Evolutionary conservation across 257 asterid genomes (phyloP), one percentile per base, ranked within the genome.

Genomic region (Ilex aquifolium): DNA sequence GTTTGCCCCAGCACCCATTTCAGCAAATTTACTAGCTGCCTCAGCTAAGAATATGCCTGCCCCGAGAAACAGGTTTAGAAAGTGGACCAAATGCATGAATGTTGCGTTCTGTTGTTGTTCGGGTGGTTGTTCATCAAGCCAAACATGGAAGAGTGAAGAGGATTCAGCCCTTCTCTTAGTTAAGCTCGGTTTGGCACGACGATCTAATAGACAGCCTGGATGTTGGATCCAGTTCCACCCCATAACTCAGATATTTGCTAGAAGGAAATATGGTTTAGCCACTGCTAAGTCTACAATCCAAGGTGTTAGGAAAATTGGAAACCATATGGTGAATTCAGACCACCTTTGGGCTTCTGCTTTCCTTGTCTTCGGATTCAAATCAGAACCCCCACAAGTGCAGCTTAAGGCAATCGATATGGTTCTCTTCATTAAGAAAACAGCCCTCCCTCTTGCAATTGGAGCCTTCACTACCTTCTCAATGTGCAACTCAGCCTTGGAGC

Each of bases 401-500:
- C 95, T 91, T 59, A 88, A 84, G 76, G 79, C 98, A 6, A 72
- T 64, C 32, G 97, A 88, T 63, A 77, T 82, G 84, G 87, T 88
- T 44, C 65, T 77, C 46, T 85, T 83, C 85, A 81, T 88, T 49
- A 83, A 77, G 44, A 73, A 66, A 46, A 82, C 94, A 1, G 88
- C 90, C 15, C 80, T 88, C 17, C 96, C 98, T 1, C 61, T 91
- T 7, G 92, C 94, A 1, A 76, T 86, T 32, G 70, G 66, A 6
- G 77, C 93, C 4, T 91, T 86, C 78, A 70, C 86, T 2, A 71
- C 76, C 9, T 91, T 83, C 72, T 84, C 96, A 3, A 76, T 87
- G 76, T 91, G 96, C 73, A 88, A 77, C 66, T 82, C 98, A 13
- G 95, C 91, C 44, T 36, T 91, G 6, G 97, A 88, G 84, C 94